Conservation (phyloP, 768 basidiomycete species). For the Xanthoconium stramineum region DNA sequence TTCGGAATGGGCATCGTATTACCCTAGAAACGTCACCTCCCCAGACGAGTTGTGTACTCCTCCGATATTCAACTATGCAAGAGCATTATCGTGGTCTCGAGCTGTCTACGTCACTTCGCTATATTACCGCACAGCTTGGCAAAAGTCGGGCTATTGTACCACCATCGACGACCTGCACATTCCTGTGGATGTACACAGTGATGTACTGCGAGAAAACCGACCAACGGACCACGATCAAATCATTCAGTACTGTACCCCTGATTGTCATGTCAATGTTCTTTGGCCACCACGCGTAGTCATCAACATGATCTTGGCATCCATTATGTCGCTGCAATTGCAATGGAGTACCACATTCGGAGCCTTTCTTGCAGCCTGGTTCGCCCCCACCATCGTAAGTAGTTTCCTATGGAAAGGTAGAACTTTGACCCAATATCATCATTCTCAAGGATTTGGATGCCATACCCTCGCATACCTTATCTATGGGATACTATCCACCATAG, state of each 20-base stretch:
- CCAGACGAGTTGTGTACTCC: conserved; percentile 26
- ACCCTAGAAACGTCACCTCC: conserved; percentile 8
- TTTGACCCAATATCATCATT: neutral
- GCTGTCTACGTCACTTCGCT: conserved; percentile 15
- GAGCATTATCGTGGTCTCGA: conserved; percentile 19
- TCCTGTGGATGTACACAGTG: neutral
- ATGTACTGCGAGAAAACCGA: conserved; percentile 14
- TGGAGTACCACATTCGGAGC: conserved; percentile 33
- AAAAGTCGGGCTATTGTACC: neutral
- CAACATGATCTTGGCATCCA: too few species aligned
- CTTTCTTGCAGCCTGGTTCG: conserved; percentile 26
- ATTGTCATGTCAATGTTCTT: neutral
- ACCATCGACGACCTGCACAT: neutral
- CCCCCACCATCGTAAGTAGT: conserved; percentile 28
- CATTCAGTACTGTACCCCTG: conserved; percentile 17
- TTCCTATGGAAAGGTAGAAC: neutral
- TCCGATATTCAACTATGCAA: too few species aligned
- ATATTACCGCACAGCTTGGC: conserved; percentile 16
- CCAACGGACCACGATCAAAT: too few species aligned
- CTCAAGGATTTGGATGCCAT: conserved; percentile 35
- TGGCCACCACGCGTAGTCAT: conserved; percentile 24
- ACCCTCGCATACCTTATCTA: conserved; percentile 32
- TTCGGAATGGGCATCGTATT: neutral
- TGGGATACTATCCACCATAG: conserved; percentile 24
- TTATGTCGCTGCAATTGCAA: conserved; percentile 30